phyloP scores from a whole-genome alignment of 1,284 basidiomycete species.

The Cryptococcus amylolentus region DNA sequence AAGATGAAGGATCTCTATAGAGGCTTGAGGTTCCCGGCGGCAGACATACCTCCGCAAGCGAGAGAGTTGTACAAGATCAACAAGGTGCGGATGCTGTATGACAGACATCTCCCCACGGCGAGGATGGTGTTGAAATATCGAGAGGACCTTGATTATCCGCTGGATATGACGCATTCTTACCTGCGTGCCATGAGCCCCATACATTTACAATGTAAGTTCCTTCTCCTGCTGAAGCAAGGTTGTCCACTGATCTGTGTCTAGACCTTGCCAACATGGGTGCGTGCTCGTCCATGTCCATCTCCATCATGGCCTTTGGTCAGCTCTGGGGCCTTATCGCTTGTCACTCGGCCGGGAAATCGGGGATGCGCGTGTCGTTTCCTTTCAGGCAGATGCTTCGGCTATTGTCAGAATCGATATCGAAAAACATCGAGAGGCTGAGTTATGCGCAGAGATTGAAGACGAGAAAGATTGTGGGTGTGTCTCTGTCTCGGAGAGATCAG shows the following conservation, averaged over 20 bases:
- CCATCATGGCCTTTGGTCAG: conserved; percentile 76
- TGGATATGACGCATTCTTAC: conserved; percentile 87
- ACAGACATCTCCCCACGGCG: conserved; percentile 73
- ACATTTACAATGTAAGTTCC: conserved; percentile 66
- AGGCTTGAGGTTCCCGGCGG: conserved; percentile 56
- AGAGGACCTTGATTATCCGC: conserved; percentile 66
- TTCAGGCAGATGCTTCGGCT: conserved; percentile 76
- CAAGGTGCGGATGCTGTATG: conserved; percentile 78
- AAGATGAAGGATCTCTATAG: conserved; percentile 74
- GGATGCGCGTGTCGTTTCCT: conserved; percentile 80
- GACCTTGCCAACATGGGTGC: conserved; percentile 77
- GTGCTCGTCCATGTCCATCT: conserved; percentile 77
- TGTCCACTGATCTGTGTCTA: conserved; percentile 29
- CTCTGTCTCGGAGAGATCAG: conserved; percentile 2
- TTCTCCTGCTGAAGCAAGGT: neutral
- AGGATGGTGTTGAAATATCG: conserved; percentile 66
- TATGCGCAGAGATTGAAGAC: conserved; percentile 75
- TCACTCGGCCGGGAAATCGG: conserved; percentile 72
- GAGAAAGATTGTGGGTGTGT: conserved; percentile 62
- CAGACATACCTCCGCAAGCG: conserved; percentile 60
- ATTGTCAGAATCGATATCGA: conserved; percentile 75
- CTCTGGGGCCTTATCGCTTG: conserved; percentile 83
- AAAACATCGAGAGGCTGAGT: conserved; percentile 76
- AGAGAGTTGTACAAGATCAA: conserved; percentile 60
- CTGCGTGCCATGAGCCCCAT: conserved; percentile 87